phyloP scores from a whole-genome alignment of 495 filamentous ascomycete genomes.

The Penicillium arizonense region DNA sequence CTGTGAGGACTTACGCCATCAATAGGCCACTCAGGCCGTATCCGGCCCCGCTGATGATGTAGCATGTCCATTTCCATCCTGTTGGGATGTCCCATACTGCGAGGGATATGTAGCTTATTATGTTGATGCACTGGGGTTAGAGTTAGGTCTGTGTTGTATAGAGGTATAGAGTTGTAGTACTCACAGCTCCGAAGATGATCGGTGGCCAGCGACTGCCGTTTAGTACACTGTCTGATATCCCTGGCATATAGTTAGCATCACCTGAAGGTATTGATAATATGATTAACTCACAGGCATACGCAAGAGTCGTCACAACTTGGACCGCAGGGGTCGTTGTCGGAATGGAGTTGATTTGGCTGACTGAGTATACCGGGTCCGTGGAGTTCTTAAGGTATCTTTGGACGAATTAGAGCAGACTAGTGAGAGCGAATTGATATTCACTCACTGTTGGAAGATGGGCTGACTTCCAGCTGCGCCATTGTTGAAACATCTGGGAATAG shows the following conservation, averaged over 20 bases:
- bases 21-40: slow-evolving; percentile 41
- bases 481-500: slow-evolving; percentile 31
- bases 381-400: slow-evolving; percentile 37
- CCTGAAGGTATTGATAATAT: neutral
- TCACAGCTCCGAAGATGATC: slow-evolving; percentile 47
- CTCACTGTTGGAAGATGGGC: slow-evolving; percentile 40
- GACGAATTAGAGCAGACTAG: neutral
- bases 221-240: slow-evolving; percentile 51
- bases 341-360: slow-evolving; percentile 45
- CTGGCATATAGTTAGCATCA: slow-evolving; percentile 18
- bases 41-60: slow-evolving; percentile 35
- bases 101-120: slow-evolving; percentile 37
- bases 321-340: slow-evolving; percentile 47
- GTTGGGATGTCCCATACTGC: slow-evolving; percentile 47
- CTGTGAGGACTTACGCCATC: slow-evolving; percentile 35
- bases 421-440: neutral
- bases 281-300: slow-evolving; percentile 40
- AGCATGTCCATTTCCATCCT: slow-evolving; percentile 46
- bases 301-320: slow-evolving; percentile 45
- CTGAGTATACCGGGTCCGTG: slow-evolving; percentile 34
- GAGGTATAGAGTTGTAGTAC: neutral
- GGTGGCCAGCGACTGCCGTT: slow-evolving; percentile 56
- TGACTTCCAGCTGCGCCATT: slow-evolving; percentile 32
- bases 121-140: slow-evolving; percentile 28
- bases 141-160: neutral